Base-by-base conservation (phyloP, 2,329 filamentous ascomycete genomes). In the Fusarium nelsonii region DNA sequence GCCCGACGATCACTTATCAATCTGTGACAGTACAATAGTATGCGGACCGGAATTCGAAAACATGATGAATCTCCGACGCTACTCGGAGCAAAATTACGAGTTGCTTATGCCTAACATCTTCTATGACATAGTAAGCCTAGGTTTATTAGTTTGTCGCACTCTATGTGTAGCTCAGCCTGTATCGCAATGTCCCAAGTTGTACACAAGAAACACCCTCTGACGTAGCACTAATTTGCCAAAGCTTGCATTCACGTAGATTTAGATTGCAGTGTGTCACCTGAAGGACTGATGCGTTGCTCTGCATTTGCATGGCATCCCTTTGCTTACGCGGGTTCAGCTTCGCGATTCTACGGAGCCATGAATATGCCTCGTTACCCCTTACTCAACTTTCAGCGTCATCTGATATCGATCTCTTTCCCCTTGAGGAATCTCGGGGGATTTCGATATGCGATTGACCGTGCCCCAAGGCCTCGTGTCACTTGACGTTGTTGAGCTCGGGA, bases 241-340 rank as follows among this genome's bases (percentile, higher is more conserved):
- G 36, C 28, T 63, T 61, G 16, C 30, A 40, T 63, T 43, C 39
- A 32, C 50, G 15, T 55, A 51, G 32, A 54, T 69, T 52, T 40
- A 54, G 28, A 68, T 69, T 56, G 52, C 57, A 58, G 68, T 62
- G 50, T 26, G 52, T 63, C 58, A 60, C 54, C 33, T 40, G 30
- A 41, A 51, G 53, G 39, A 16, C 12, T 8, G 43, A 48, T 65
- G 43, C 50, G 61, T 61, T 54, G 49, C 54, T 30, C n/a, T 59
- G 50, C 58, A 63, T 66, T 32, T 40, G 54, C 52, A 63, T 51
- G 39, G 43, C 54, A 51, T 46, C 45, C 48, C 53, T 58, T 55
- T 58, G 54, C 70, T 65, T 63, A 68, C 49, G 66, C 62, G 55
- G 56, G 49, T 54, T 48, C 50, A 58, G 46, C 49, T 67, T 71